Percentiles rank a stretch among this genome's conserved stretches.
phyloP scores from a whole-genome alignment of 164 flowering plant genomes.

The Houttuynia cordata region DNA sequence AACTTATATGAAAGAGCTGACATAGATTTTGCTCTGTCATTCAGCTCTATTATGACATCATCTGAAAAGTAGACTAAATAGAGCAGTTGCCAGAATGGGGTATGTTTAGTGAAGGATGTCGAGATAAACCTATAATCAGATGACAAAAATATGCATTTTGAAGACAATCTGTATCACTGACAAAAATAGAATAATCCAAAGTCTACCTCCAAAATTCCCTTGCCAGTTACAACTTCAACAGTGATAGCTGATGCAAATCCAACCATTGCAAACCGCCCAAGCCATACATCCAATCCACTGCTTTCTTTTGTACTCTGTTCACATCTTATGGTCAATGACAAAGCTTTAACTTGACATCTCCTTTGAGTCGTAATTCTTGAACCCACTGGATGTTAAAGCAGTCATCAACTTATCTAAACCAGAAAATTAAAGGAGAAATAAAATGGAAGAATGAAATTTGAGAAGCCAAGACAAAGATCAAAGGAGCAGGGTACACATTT shows the following conservation, averaged over 20 bases:
- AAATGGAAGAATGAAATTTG: background rate
- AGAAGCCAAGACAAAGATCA: background rate
- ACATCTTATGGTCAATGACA: slow-evolving; percentile 42
- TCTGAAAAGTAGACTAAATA: background rate
- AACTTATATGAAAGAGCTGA: too few relatives aligned
- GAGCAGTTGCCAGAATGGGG: too few relatives aligned
- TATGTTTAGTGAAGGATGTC: background rate
- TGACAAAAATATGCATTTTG: too few relatives aligned
- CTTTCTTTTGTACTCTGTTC: slow-evolving; percentile 55
- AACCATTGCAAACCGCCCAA: slow-evolving; percentile 87
- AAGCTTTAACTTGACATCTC: slow-evolving; percentile 22
- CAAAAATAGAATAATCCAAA: background rate
- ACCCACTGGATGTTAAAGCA: slow-evolving; percentile 8
- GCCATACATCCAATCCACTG: slow-evolving; percentile 74
- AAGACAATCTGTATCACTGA: background rate
- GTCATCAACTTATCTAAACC: background rate
- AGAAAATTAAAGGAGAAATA: background rate
- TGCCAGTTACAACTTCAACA: slow-evolving; percentile 76
- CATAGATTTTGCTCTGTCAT: background rate
- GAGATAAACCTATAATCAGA: too few relatives aligned
- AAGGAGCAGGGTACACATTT: background rate
- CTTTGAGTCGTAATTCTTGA: slow-evolving; percentile 20
- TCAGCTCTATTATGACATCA: background rate
- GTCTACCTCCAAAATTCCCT: slow-evolving; percentile 83
- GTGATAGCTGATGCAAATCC: slow-evolving; percentile 76